These are phyloP conservation scores for Nicotiana undulata DNA, from an alignment of 257 asterid genomes.

Conservation along the genomic window DNA sequence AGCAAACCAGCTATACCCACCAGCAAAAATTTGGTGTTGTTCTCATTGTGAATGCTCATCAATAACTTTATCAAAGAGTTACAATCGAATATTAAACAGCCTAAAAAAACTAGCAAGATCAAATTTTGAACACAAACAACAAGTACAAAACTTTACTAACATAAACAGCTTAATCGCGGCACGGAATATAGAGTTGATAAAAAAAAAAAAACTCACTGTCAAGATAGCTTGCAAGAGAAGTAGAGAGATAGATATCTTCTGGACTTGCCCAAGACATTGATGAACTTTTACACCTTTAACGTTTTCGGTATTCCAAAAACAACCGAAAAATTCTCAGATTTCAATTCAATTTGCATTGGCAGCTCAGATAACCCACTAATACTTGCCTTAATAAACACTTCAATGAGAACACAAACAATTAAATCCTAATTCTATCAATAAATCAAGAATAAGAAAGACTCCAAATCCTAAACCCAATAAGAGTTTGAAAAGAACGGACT, in stretches of 20 bases:
- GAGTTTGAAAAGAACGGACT: background rate
- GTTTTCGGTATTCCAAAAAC: constrained; percentile 45
- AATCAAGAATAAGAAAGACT: background rate
- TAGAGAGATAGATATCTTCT: constrained; percentile 85
- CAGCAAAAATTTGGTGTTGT: no score
- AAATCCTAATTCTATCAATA: background rate
- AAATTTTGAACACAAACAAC: background rate
- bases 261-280: constrained; percentile 95
- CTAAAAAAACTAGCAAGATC: background rate
- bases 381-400: background rate
- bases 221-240: constrained; percentile 97
- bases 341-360: constrained; percentile 50
- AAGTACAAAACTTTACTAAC: background rate
- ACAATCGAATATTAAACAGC: background rate
- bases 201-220: constrained; percentile 58
- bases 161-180: background rate
- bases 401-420: background rate
- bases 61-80: no score
- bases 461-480: background rate
- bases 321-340: constrained; percentile 32
- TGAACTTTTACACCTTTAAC: constrained; percentile 12
- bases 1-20: no score
- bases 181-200: background rate
- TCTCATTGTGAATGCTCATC: no score
- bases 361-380: constrained; percentile 1